Percentiles rank a stretch among this genome's conserved stretches.
Evolutionary conservation across 1,139 yeast species (phyloP).

Genomic region (Protomyces gravidus): DNA sequence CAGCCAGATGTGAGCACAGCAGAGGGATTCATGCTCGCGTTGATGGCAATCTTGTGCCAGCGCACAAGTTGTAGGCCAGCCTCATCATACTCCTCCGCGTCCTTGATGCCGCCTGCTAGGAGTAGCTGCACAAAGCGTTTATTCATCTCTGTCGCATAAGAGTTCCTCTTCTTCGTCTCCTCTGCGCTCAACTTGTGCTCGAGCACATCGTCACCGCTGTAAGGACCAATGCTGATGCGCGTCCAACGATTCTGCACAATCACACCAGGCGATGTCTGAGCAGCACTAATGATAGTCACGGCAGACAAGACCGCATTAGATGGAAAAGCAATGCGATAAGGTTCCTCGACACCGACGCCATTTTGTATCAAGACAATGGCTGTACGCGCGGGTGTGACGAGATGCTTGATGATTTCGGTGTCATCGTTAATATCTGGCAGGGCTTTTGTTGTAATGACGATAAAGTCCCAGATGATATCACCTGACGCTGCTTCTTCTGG

Average conservation of each 20-base stretch:
- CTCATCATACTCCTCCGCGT: constrained; percentile 26
- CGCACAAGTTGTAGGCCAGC: constrained; percentile 26
- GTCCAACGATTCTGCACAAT: constrained; percentile 27
- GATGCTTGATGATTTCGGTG: constrained; percentile 57
- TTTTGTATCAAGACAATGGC: constrained; percentile 64
- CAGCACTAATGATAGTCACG: constrained; percentile 28
- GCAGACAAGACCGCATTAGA: constrained; percentile 44
- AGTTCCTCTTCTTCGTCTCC: background rate
- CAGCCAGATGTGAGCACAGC: constrained; percentile 25
- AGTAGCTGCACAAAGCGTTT: constrained; percentile 14
- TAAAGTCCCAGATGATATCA: constrained; percentile 40
- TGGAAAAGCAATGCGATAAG: constrained; percentile 57
- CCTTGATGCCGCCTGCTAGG: constrained; percentile 22
- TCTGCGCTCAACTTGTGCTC: background rate
- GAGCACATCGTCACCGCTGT: constrained; percentile 19
- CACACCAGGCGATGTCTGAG: constrained; percentile 18
- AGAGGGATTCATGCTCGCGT: constrained; percentile 25
- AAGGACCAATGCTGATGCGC: constrained; percentile 26
- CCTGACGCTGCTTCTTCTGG: constrained; percentile 44
- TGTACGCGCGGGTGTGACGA: constrained; percentile 47
- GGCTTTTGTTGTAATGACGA: constrained; percentile 64
- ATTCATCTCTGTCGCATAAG: constrained; percentile 9
- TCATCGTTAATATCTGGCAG: constrained; percentile 60
- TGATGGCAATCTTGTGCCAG: constrained; percentile 28
- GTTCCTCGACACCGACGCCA: constrained; percentile 66